Evolutionary conservation across 345 rosid genomes (phyloP).

Genomic region (Boechera stricta): DNA sequence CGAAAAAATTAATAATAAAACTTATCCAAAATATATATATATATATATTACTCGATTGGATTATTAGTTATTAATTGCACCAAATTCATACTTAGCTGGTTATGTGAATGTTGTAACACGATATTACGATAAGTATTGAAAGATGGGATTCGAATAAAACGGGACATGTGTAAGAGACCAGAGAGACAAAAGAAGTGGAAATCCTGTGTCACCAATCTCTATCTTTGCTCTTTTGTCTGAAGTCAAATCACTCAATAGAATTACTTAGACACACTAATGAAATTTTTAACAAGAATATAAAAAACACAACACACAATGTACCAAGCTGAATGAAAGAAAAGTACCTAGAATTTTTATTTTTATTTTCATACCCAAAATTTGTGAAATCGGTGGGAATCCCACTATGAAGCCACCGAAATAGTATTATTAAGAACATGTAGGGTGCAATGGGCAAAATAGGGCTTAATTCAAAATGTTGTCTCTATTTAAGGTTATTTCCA

Average conservation of each 20-base stretch:
- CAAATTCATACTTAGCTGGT: background rate
- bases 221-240: conserved; percentile 39
- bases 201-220: conserved; percentile 32
- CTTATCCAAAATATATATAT: no score
- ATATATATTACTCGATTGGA: background rate
- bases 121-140: conserved; percentile 19
- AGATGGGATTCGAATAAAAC: conserved; percentile 39
- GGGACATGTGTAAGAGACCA: conserved; percentile 26
- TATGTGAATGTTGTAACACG: conserved; percentile 26
- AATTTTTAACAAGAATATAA: conserved; percentile 4
- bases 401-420: conserved; percentile 28
- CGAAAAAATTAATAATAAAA: no score
- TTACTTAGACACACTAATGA: conserved; percentile 8
- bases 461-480: conserved; percentile 35
- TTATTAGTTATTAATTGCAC: conserved; percentile 8
- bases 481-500: conserved; percentile 43
- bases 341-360: background rate
- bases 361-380: background rate
- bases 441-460: conserved; percentile 36
- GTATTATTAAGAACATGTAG: conserved; percentile 22
- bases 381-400: conserved; percentile 36
- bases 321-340: conserved; percentile 4
- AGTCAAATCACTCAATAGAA: conserved; percentile 40
- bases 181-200: conserved; percentile 37
- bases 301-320: conserved; percentile 5